phyloP scores from a whole-genome alignment of 2,329 filamentous ascomycete genomes.

The Beauveria sp. region DNA sequence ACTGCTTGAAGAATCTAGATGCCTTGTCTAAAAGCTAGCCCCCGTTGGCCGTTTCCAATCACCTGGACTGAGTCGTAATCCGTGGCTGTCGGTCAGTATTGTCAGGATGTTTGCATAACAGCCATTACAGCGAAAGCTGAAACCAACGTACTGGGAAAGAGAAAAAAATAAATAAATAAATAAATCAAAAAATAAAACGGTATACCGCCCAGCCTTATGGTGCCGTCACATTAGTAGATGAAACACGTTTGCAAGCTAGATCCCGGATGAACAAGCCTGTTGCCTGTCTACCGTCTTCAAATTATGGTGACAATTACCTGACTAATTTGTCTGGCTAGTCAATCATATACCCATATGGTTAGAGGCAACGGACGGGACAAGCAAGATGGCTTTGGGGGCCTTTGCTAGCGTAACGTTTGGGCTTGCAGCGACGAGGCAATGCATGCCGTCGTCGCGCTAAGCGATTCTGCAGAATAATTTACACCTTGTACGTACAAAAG shows the following conservation, averaged over 20 bases:
- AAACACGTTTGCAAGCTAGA: background rate
- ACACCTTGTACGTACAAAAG: too few species aligned
- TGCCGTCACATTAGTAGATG: background rate
- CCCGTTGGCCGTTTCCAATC: background rate
- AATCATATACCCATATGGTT: too few species aligned
- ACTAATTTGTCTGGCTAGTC: too few species aligned
- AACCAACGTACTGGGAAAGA: background rate
- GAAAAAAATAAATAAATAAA: background rate
- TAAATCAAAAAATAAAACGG: too few species aligned
- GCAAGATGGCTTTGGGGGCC: too few species aligned
- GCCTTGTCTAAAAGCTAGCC: background rate
- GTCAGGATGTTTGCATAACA: background rate
- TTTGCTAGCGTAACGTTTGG: too few species aligned
- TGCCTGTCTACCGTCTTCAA: background rate
- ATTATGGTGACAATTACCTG: too few species aligned
- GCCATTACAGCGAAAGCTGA: background rate
- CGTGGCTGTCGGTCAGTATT: background rate
- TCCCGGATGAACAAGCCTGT: too few species aligned
- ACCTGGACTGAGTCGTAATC: background rate
- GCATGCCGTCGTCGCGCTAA: too few species aligned
- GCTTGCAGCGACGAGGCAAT: too few species aligned
- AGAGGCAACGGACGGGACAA: too few species aligned
- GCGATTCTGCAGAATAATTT: too few species aligned
- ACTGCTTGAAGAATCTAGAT: background rate
- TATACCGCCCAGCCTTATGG: background rate